Conservation (phyloP, 148 eudicot genomes). For the Vaccinium vitisidaea region DNA sequence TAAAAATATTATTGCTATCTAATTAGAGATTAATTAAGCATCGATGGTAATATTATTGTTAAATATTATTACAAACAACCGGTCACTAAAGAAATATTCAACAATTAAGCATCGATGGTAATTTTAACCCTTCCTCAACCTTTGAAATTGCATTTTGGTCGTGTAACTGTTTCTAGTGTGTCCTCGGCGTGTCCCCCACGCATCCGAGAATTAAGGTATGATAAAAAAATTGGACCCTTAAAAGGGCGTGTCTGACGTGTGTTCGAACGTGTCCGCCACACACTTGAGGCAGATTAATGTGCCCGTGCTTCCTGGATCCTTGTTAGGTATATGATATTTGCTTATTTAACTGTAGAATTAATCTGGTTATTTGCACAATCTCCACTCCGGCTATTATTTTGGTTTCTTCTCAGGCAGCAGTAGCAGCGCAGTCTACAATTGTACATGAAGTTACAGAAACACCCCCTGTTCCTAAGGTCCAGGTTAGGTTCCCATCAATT, state of each 20-base stretch:
- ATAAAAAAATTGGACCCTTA: neutral
- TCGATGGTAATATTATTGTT: too few species aligned
- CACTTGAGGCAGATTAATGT: neutral
- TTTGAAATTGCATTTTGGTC: neutral
- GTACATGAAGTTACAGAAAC: conserved; percentile 36
- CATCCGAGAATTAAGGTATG: neutral
- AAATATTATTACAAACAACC: neutral
- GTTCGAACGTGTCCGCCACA: neutral
- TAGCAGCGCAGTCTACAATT: conserved; percentile 45
- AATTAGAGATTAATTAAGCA: neutral
- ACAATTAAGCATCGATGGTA: neutral
- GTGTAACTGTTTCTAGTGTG: neutral
- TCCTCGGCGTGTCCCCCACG: neutral
- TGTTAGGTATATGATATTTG: neutral
- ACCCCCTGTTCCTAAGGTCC: conserved; percentile 30
- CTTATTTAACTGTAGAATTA: neutral
- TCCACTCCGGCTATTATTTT: conserved; percentile 6
- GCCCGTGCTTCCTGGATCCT: neutral
- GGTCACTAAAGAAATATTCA: neutral
- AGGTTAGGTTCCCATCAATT: conserved; percentile 15
- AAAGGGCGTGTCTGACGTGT: neutral
- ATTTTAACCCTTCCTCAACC: neutral
- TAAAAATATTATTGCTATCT: neutral
- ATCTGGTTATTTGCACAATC: neutral
- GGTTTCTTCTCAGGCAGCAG: conserved; percentile 26